phyloP scores from a whole-genome alignment of 495 filamentous ascomycete genomes.

The Rhypophila decipiens region DNA sequence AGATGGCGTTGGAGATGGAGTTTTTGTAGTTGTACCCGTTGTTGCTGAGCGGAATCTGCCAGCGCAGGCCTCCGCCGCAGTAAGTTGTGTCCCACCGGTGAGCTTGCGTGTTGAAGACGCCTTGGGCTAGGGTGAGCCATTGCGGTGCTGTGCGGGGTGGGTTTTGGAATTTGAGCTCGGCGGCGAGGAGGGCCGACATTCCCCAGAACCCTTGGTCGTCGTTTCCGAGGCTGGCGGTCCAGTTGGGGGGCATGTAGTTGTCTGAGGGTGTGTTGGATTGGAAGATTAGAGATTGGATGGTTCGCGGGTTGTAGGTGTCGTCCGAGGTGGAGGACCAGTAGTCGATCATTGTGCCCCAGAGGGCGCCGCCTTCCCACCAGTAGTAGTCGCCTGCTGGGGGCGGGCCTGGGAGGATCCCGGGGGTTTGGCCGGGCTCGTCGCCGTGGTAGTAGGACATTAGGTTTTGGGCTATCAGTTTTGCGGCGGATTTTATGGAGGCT shows the following conservation, averaged over 20 bases:
- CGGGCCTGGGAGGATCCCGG: slow-evolving; percentile 55
- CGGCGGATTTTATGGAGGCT: slow-evolving; percentile 57
- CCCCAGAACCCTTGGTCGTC: slow-evolving; percentile 72
- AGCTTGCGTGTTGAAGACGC: slow-evolving; percentile 60
- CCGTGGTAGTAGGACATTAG: slow-evolving; percentile 61
- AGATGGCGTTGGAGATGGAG: slow-evolving; percentile 58
- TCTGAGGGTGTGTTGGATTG: slow-evolving; percentile 50
- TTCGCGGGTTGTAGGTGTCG: slow-evolving; percentile 52
- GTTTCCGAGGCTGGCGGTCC: slow-evolving; percentile 62
- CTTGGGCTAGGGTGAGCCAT: slow-evolving; percentile 64
- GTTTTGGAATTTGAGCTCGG: slow-evolving; percentile 58
- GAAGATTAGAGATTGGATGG: slow-evolving; percentile 41
- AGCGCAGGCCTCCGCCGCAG: slow-evolving; percentile 64
- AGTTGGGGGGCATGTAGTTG: slow-evolving; percentile 60
- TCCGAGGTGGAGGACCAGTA: slow-evolving; percentile 69
- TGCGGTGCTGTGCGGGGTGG: slow-evolving; percentile 44
- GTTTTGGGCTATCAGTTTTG: slow-evolving; percentile 52
- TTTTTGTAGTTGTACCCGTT: slow-evolving; percentile 77
- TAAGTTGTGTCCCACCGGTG: slow-evolving; percentile 51
- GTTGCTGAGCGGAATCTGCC: slow-evolving; percentile 70
- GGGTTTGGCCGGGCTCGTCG: slow-evolving; percentile 51
- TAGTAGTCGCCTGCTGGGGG: slow-evolving; percentile 40
- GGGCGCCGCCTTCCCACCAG: slow-evolving; percentile 57
- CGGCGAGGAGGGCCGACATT: slow-evolving; percentile 59
- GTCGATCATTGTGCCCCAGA: slow-evolving; percentile 61